Percentiles rank a stretch among this genome's conserved stretches.
Evolutionary conservation across 1,284 basidiomycete genomes (phyloP).

Genomic region (Leccinum pallidistipes): DNA sequence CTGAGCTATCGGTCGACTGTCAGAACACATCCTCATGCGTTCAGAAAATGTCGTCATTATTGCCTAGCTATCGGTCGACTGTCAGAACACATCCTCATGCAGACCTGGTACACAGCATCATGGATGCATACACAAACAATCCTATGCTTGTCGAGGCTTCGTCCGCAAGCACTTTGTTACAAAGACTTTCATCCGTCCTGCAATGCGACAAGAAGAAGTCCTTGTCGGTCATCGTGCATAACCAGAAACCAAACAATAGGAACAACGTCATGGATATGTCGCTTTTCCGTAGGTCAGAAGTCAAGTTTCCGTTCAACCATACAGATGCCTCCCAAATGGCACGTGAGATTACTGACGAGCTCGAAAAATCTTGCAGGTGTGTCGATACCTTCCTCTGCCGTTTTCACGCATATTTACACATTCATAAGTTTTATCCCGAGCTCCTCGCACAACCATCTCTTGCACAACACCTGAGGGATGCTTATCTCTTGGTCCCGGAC

Average conservation of each 20-base stretch:
- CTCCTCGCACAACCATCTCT: constrained; percentile 21
- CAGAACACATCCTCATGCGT: too few relatives aligned
- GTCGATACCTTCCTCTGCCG: neutral
- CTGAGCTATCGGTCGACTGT: too few relatives aligned
- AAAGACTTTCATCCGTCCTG: constrained; percentile 18
- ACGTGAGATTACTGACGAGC: constrained; percentile 20
- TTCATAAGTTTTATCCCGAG: constrained; percentile 26
- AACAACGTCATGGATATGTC: constrained; percentile 21
- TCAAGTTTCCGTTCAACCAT: constrained; percentile 27
- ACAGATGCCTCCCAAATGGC: constrained; percentile 24
- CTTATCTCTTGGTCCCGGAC: constrained; percentile 12
- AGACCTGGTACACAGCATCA: constrained; percentile 17
- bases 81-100: neutral
- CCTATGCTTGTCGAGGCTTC: constrained; percentile 18
- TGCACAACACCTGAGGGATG: constrained; percentile 10
- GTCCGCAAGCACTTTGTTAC: constrained; percentile 16
- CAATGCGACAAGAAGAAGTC: constrained; percentile 4
- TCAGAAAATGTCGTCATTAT: too few relatives aligned
- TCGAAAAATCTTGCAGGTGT: constrained; percentile 33
- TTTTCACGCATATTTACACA: neutral
- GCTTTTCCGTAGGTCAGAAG: constrained; percentile 29
- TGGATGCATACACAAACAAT: constrained; percentile 25
- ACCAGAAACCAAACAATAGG: constrained; percentile 22
- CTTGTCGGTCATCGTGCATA: neutral
- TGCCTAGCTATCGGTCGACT: too few relatives aligned